These are phyloP conservation scores for Mollisiaceae sp. DNA, from an alignment of 2,329 filamentous ascomycete species.

Conservation along the genomic window DNA sequence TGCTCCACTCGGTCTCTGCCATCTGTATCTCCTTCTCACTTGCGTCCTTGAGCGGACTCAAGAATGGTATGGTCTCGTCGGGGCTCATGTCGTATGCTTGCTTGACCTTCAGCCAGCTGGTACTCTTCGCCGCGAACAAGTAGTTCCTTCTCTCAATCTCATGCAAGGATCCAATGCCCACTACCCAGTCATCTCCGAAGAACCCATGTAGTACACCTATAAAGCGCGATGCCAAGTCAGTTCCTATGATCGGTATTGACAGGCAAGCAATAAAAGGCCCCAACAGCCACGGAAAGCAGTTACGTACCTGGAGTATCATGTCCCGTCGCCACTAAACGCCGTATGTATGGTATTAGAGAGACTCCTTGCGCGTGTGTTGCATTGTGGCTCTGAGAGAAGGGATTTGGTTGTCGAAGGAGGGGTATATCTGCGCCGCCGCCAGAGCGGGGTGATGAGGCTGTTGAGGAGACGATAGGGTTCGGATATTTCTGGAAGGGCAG, in stretches of 20 bases:
- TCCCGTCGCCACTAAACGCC: slow-evolving; percentile 87
- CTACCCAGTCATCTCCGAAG: slow-evolving; percentile 91
- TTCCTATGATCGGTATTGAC: neutral
- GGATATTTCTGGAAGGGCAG: slow-evolving; percentile 78
- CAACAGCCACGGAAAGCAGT: no score
- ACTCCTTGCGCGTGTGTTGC: slow-evolving; percentile 46
- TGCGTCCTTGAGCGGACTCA: slow-evolving; percentile 79
- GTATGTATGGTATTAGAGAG: slow-evolving; percentile 85
- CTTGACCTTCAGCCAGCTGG: slow-evolving; percentile 88
- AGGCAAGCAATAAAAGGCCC: neutral
- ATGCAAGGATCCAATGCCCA: slow-evolving; percentile 80
- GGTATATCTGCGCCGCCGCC: slow-evolving; percentile 40
- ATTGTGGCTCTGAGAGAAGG: slow-evolving; percentile 37
- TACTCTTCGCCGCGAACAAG: slow-evolving; percentile 92
- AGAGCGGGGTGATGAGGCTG: slow-evolving; percentile 44
- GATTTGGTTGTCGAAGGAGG: slow-evolving; percentile 32
- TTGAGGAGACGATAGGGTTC: slow-evolving; percentile 51
- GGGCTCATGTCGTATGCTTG: slow-evolving; percentile 86
- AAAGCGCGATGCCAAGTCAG: neutral
- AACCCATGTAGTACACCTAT: slow-evolving; percentile 81
- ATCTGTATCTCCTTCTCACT: slow-evolving; percentile 79
- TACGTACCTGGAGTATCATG: slow-evolving; percentile 74
- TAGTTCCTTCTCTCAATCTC: slow-evolving; percentile 93
- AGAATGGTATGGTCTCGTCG: slow-evolving; percentile 84
- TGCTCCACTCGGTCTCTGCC: slow-evolving; percentile 87